A percentile compares a stretch with the other conserved stretches of the same genome.
These are phyloP conservation scores for Trypanosoma vivax DNA, from an alignment of 208 protist species.

Conservation along the genomic window DNA sequence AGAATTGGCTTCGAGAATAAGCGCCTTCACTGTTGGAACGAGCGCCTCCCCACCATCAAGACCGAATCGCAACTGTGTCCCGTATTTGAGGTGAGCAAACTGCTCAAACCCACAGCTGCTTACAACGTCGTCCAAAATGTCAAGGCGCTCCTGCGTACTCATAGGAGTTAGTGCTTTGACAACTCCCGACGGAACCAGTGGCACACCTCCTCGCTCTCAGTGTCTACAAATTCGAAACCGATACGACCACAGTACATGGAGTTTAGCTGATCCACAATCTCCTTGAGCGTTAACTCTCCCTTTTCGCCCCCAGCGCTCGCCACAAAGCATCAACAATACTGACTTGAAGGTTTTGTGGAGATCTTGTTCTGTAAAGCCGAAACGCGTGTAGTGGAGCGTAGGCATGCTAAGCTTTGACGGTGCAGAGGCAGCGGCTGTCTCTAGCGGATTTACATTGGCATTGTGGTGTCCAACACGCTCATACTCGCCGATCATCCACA, in stretches of 20 bases:
- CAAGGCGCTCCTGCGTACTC: constrained; percentile 48
- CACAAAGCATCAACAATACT: constrained; percentile 69
- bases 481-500: constrained; percentile 87
- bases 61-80: constrained; percentile 95
- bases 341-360: constrained; percentile 69
- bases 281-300: constrained; percentile 62
- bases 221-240: constrained; percentile 96
- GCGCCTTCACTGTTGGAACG: constrained; percentile 93
- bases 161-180: constrained; percentile 57
- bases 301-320: constrained; percentile 60
- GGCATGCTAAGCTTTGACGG: constrained; percentile 18
- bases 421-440: constrained; percentile 14
- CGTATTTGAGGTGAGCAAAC: constrained; percentile 91
- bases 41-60: constrained; percentile 95
- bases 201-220: constrained; percentile 88
- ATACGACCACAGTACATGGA: constrained; percentile 89
- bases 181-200: constrained; percentile 93
- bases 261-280: constrained; percentile 67
- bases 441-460: constrained; percentile 73
- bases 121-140: constrained; percentile 80
- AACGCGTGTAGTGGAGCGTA: constrained; percentile 52
- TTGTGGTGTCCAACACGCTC: constrained; percentile 81
- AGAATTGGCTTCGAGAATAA: constrained; percentile 81
- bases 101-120: constrained; percentile 90
- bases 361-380: constrained; percentile 80